Base-by-base conservation (phyloP, 1,139 yeast species). In the Pichia sp. region DNA sequence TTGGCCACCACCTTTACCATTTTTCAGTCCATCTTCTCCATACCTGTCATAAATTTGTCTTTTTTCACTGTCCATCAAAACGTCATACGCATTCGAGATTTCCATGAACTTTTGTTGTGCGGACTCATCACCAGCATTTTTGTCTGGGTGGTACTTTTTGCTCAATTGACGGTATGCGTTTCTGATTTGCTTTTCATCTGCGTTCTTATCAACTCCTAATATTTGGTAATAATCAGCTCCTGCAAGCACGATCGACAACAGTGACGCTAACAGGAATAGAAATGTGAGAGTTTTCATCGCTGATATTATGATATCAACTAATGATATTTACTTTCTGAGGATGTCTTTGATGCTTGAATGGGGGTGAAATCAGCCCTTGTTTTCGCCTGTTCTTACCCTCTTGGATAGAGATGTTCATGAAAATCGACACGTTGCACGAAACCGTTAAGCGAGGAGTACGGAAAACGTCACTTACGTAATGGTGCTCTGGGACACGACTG, bases 131-230 rank as follows among this genome's bases (percentile, higher is more conserved):
- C 84, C 85, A 5, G 77, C 86, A 66, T 93, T 93, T 74, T 95
- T 93, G 70, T 93, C 99, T 1, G 99, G 99, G 67, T 93, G 99
- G 70, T 81, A 91, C 66, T 88, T 89, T 69, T 91, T 87, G 62
- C 95, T 85, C 61, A 93, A 75, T 58, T 82, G 81, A 62, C 97
- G 74, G 70, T 92, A 93, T 0, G 98, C 97, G 58, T 84, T 81
- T 68, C 89, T 90, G 73, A 93, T 88, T 57, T 92, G 92, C 63
- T 81, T 84, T 30, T 88, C 96, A 53, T 78, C 78, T 0, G 97
- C 96, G 61, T 78, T 76, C 62, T 77, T 81, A 16, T 75, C 66
- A 7, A 92, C 76, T 0, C 95, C 97, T n/a, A 92, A 75, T 4
- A 84, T 73, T 64, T 70, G 45, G 47, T 62, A 62, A 38, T 55